Base-by-base conservation (phyloP, 495 filamentous ascomycete species). In the Penicillium daleae region DNA sequence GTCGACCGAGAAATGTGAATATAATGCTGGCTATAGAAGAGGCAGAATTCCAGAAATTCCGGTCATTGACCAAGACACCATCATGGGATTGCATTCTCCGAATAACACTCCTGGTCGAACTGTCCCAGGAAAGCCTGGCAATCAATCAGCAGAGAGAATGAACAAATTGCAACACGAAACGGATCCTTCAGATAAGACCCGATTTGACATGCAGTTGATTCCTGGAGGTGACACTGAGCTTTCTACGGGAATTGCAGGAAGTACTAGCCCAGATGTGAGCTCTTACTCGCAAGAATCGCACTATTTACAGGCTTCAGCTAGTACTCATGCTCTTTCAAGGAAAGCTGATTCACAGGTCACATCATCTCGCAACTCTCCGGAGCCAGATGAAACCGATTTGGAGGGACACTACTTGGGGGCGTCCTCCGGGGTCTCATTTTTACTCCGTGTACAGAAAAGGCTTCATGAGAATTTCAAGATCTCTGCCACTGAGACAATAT, bases 371-470 rank as follows among this genome's bases (percentile, higher is more conserved):
- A 64, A 56, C 17, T 74, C 71, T 9, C 72, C 70, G 1, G 75
- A 76, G 60, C 61, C 71, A 13, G 64, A 71, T 48, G 64, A 70
- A 33, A 75, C 69, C 2, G 73, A 78, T 40, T 62, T 72, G 46
- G 71, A 76, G 56, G 75, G 75, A 4, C 74, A 77, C 24, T 76
- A 74, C 57, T 66, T 76, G 26, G 75, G 72, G 4, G 73, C 75
- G 4, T 69, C 75, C 0, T 77, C 75, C 0, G 71, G 73, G 0
- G 67, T 76, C 7, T 73, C 75, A 0, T 76, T 76, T 61, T 59
- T 78, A 19, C 65, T 72, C 37, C 67, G 75, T 13, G 71, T 69
- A 4, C 73, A 71, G 56, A 74, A 69, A 54, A 61, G 66, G 27
- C 66, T 75, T 9, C 60, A 72, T 46, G 67, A 72, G 19, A 65